Evolutionary conservation across 352 stramenopile genomes (phyloP).

Genomic region (Phytopythium delawarense): DNA sequence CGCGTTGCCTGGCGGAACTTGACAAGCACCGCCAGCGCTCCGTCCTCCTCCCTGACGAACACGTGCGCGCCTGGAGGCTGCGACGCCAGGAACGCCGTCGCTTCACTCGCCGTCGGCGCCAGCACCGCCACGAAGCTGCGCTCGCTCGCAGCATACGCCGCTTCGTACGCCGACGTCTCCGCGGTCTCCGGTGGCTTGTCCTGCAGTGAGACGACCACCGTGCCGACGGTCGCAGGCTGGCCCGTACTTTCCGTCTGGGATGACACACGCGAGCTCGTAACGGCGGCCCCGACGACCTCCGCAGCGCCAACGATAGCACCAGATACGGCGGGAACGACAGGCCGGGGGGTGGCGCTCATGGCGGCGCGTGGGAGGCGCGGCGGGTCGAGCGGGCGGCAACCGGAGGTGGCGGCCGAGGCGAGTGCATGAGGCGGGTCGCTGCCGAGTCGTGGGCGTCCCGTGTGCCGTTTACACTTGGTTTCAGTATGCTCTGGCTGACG

Average conservation of each 20-base stretch:
- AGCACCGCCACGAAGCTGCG: slow-evolving; percentile 47
- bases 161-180: background rate
- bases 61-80: slow-evolving; percentile 48
- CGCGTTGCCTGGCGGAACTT: slow-evolving; percentile 53
- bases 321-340: background rate
- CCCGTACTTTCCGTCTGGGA: background rate
- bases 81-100: slow-evolving; percentile 31
- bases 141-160: background rate
- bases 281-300: background rate
- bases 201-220: background rate
- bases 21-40: slow-evolving; percentile 38
- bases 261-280: background rate
- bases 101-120: slow-evolving; percentile 31
- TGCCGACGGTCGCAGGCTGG: background rate
- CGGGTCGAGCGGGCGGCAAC: background rate
- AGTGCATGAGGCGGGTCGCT: background rate
- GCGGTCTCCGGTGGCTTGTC: background rate
- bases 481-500: background rate
- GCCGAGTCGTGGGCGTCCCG: background rate
- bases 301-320: background rate
- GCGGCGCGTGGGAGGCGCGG: background rate
- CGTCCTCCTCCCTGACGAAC: slow-evolving; percentile 38
- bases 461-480: background rate
- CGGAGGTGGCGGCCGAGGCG: background rate
- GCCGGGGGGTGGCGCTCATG: background rate